Evolutionary conservation across 164 flowering plant genomes (phyloP).

Genomic region (Vitis rotundifolia): DNA sequence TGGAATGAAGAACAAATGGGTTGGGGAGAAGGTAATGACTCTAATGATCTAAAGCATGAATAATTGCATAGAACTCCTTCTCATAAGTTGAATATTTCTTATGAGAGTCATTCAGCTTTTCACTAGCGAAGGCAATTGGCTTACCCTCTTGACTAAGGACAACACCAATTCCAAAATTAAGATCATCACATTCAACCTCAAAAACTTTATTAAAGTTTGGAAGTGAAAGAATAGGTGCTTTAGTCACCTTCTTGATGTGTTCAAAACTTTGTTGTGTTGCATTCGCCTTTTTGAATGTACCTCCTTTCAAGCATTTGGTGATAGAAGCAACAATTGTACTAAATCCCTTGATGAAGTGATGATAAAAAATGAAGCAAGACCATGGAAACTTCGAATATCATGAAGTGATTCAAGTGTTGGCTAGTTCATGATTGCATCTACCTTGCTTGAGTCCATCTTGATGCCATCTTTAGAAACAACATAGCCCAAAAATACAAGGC

Average conservation of each 20-base stretch:
- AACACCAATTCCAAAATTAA: slow-evolving; percentile 10
- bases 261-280: slow-evolving; percentile 3
- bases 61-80: slow-evolving; percentile 11
- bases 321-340: slow-evolving; percentile 15
- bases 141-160: too few species aligned
- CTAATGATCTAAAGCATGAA: slow-evolving; percentile 14
- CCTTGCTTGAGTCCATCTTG: neutral
- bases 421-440: slow-evolving; percentile 6
- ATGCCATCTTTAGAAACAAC: slow-evolving; percentile 5
- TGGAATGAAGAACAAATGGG: slow-evolving; percentile 13
- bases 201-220: slow-evolving; percentile 14
- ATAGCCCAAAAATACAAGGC: slow-evolving; percentile 10
- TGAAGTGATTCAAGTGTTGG: neutral
- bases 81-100: slow-evolving; percentile 12
- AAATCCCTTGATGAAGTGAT: slow-evolving; percentile 8
- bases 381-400: slow-evolving; percentile 20
- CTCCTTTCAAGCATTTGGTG: slow-evolving; percentile 12
- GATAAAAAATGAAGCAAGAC: slow-evolving; percentile 21
- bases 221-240: slow-evolving; percentile 1
- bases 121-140: slow-evolving; percentile 12
- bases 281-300: neutral
- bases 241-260: neutral
- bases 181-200: slow-evolving; percentile 16
- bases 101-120: slow-evolving; percentile 3
- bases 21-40: slow-evolving; percentile 1